A percentile compares a stretch with the other conserved stretches of the same genome.
Evolutionary conservation across 768 basidiomycete species (phyloP).

Genomic region (Amanita polypyramis): DNA sequence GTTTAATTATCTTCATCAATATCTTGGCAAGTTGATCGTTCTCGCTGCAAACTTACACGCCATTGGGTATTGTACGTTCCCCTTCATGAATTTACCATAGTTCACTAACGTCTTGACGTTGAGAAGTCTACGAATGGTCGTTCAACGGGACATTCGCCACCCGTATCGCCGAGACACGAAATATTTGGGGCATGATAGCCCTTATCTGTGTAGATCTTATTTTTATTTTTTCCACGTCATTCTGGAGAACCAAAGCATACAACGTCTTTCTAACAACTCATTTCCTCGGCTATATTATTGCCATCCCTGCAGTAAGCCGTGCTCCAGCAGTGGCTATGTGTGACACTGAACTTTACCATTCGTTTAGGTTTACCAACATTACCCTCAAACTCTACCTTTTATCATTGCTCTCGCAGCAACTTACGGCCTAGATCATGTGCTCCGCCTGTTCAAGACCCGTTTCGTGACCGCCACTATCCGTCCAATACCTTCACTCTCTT

Average conservation of each 20-base stretch:
- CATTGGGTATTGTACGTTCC: constrained; percentile 40
- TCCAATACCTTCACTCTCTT: constrained; percentile 48
- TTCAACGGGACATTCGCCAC: constrained; percentile 28
- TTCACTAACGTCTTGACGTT: constrained; percentile 1
- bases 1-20: constrained; percentile 72
- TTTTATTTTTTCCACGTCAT: constrained; percentile 48
- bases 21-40: constrained; percentile 47
- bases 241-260: constrained; percentile 47
- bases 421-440: constrained; percentile 48
- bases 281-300: constrained; percentile 37
- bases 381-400: constrained; percentile 38
- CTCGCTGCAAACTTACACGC: constrained; percentile 50
- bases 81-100: neutral
- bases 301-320: constrained; percentile 47
- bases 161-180: constrained; percentile 22
- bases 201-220: constrained; percentile 44
- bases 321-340: no score
- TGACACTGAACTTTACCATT: neutral
- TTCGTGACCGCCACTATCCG: constrained; percentile 46
- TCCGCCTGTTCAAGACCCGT: constrained; percentile 59
- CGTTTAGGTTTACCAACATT: constrained; percentile 38
- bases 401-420: constrained; percentile 37
- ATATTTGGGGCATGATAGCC: constrained; percentile 42
- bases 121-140: constrained; percentile 52
- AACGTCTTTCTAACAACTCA: constrained; percentile 62